phyloP scores from a whole-genome alignment of 202 grass and related monocot genomes.

The Setaria italica region DNA sequence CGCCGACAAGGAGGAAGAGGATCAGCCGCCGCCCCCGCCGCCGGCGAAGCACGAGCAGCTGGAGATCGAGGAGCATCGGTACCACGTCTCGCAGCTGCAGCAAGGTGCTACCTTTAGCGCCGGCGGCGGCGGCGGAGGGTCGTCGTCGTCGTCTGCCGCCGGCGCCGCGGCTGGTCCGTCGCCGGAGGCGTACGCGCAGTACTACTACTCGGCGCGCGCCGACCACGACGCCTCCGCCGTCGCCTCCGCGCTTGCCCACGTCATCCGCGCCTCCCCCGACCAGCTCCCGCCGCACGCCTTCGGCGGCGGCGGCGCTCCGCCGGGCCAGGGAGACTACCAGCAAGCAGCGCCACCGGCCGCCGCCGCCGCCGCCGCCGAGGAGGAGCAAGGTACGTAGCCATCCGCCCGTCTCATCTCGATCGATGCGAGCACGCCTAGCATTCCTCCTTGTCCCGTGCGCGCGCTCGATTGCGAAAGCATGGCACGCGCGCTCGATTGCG shows the following conservation, averaged over 20 bases:
- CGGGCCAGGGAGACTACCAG: not conserved
- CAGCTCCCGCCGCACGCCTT: conserved; percentile 14
- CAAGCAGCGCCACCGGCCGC: conserved; percentile 14
- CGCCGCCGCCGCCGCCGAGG: conserved; percentile 28
- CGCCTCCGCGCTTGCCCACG: conserved; percentile 85
- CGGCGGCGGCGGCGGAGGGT: not conserved
- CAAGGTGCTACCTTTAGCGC: not conserved
- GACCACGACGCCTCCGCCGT: conserved; percentile 78
- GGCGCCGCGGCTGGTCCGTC: not conserved
- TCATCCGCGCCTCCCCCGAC: conserved; percentile 63
- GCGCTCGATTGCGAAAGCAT: conserved; percentile 44
- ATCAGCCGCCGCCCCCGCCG: not conserved
- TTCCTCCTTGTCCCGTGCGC: not conserved
- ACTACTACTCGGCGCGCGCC: conserved; percentile 72
- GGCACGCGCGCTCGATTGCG: conserved; percentile 48
- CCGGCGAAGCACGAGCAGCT: conserved; percentile 52
- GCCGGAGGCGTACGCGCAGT: conserved; percentile 60
- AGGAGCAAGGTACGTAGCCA: conserved; percentile 55
- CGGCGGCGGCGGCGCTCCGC: not conserved
- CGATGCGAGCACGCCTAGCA: not conserved
- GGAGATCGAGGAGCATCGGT: conserved; percentile 20
- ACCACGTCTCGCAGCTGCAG: not conserved
- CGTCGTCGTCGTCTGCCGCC: not conserved
- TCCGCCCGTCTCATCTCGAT: conserved; percentile 5
- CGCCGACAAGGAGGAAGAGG: conserved; percentile 58